Conservation (phyloP, 1,284 basidiomycete species). For the Naganishia sp. region DNA sequence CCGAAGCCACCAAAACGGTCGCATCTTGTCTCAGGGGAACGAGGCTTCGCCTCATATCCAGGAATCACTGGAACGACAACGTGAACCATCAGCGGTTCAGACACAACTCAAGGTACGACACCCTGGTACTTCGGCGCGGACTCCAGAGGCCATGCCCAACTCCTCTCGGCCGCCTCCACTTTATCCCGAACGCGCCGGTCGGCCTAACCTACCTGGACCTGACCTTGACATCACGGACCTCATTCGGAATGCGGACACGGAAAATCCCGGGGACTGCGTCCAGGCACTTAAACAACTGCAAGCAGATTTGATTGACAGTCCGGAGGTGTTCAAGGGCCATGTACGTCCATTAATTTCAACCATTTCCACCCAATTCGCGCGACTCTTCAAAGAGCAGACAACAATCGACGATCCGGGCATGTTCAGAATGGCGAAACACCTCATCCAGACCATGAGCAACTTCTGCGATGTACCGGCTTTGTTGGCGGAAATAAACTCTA, state of each 20-base stretch:
- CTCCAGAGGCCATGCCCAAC: not conserved
- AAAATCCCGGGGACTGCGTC: slow-evolving; percentile 78
- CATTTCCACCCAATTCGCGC: slow-evolving; percentile 81
- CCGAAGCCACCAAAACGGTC: not conserved
- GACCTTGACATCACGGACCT: not conserved
- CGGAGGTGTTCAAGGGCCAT: slow-evolving; percentile 58
- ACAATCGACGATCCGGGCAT: slow-evolving; percentile 71
- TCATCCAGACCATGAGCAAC: slow-evolving; percentile 89
- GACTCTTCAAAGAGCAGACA: slow-evolving; percentile 77
- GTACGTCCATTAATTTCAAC: slow-evolving; percentile 74
- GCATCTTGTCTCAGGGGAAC: slow-evolving; percentile 25
- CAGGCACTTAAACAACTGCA: slow-evolving; percentile 91
- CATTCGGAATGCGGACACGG: slow-evolving; percentile 8
- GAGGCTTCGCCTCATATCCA: slow-evolving; percentile 35
- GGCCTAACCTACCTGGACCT: not conserved
- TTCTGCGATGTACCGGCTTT: slow-evolving; percentile 83
- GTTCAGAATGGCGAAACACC: slow-evolving; percentile 89
- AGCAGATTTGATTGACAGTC: slow-evolving; percentile 70
- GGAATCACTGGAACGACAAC: not conserved
- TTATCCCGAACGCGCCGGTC: not conserved
- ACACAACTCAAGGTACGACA: not conserved
- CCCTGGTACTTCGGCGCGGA: not conserved
- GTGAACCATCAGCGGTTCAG: not conserved
- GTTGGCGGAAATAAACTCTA: slow-evolving; percentile 74
- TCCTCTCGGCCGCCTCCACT: not conserved